Conservation (phyloP, 495 filamentous ascomycete genomes). For the Cladorrhinum samala region DNA sequence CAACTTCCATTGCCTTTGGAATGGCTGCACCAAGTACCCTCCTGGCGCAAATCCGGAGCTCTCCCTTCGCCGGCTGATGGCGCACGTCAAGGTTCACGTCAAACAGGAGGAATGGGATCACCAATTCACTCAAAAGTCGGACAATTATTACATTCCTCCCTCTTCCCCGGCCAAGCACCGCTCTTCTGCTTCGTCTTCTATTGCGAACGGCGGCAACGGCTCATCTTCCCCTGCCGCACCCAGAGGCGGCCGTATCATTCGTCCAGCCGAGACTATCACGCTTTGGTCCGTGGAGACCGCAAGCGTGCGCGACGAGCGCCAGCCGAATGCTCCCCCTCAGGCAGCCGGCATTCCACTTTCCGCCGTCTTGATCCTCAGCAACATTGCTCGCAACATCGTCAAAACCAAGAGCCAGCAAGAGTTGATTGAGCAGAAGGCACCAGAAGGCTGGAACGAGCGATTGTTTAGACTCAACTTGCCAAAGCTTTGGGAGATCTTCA, state of each 20-base stretch:
- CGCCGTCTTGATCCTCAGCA: slow-evolving; percentile 78
- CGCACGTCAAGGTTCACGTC: slow-evolving; percentile 62
- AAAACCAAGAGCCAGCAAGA: slow-evolving; percentile 50
- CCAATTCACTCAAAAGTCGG: not conserved
- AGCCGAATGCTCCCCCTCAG: slow-evolving; percentile 48
- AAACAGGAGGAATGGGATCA: slow-evolving; percentile 32
- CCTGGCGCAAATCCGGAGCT: slow-evolving; percentile 41
- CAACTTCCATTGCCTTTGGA: slow-evolving; percentile 50
- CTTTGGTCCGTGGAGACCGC: slow-evolving; percentile 57
- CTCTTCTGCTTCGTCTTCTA: not conserved
- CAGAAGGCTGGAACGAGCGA: slow-evolving; percentile 39
- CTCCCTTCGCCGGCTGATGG: slow-evolving; percentile 44
- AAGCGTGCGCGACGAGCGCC: slow-evolving; percentile 62
- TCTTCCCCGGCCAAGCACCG: not conserved
- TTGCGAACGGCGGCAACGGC: slow-evolving; percentile 10
- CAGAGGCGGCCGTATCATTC: too few species aligned
- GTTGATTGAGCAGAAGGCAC: slow-evolving; percentile 28
- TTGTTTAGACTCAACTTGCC: slow-evolving; percentile 46
- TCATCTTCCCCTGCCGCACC: slow-evolving; percentile 32
- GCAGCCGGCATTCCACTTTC: slow-evolving; percentile 80
- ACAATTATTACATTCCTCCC: too few species aligned
- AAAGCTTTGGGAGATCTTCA: slow-evolving; percentile 47
- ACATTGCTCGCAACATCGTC: slow-evolving; percentile 72
- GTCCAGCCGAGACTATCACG: slow-evolving; percentile 48
- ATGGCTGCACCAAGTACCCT: slow-evolving; percentile 46